Evolutionary conservation across 257 asterid genomes (phyloP), one percentile per base, ranked within the genome.

Genomic region (Solanum sejunctum): DNA sequence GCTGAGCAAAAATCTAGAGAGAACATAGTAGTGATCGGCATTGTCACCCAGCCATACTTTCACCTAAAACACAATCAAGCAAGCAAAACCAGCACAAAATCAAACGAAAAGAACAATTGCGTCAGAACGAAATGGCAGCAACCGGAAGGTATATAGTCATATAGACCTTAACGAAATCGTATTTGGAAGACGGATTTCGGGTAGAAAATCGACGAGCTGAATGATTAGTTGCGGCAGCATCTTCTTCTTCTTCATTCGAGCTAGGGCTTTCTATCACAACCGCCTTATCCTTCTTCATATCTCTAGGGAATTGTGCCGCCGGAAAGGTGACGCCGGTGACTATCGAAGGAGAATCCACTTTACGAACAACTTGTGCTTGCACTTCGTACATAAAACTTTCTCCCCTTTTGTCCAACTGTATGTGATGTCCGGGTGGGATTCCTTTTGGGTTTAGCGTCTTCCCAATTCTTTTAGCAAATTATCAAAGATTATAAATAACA

Each of bases 1-100:
- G 93, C 99, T 95, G 45, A 97, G 98, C 92, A 97, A 88, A 87
- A 97, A 95, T 85, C 99, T 92, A 84, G 99, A 97, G 28, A 97
- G 96, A 85, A 97, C 99, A 87, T 97, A 97, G 82, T 95, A 97
- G 90, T 97, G 99, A 92, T 97, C 98, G 82, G 99, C 99, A 90
- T 94, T 95, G 86, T 95, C 98, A 85, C 99, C 99, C 89, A 97
- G 87, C 99, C 99, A 97, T 3, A 97, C 99, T 90, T 97, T 97
- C 85, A 97, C 99, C 99, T 95, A 90, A 57, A 84, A 4, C 79
- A 80, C 10, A 11, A 43, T 11, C 15, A 23, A 8, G 58, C 66
- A 58, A 12, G 55, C 18, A 41, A 41, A 66, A 20, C 52, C 5
- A 12, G 49, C 15, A 43, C 54, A 41, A 17, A 5, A 13, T 57